A percentile compares a stretch with the other conserved stretches of the same genome.
phyloP scores from a whole-genome alignment of 2,329 filamentous ascomycete genomes.

The Eutypella sp. region DNA sequence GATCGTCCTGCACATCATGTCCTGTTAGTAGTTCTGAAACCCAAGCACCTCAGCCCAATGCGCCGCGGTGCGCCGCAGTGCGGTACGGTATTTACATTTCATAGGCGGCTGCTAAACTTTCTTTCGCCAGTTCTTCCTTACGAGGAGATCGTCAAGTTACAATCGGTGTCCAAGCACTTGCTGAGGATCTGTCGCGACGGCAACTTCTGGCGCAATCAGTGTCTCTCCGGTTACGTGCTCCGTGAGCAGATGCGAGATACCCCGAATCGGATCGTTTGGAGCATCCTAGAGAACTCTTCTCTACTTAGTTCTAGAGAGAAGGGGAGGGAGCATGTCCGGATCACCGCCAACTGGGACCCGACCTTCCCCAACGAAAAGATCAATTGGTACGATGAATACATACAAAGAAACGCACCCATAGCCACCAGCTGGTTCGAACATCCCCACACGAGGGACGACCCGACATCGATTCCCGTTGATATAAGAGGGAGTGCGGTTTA shows the following conservation, averaged over 20 bases:
- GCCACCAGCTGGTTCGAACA: constrained; percentile 71
- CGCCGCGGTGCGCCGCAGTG: no score
- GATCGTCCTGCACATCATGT: constrained; percentile 58
- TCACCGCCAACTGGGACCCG: constrained; percentile 80
- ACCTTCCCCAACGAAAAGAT: constrained; percentile 65
- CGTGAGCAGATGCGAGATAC: constrained; percentile 42
- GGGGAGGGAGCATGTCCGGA: constrained; percentile 42
- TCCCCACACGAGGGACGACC: constrained; percentile 41
- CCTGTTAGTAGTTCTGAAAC: constrained; percentile 41
- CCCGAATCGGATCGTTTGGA: constrained; percentile 22
- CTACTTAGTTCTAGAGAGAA: constrained; percentile 19
- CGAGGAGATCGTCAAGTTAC: constrained; percentile 60
- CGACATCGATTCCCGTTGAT: constrained; percentile 50
- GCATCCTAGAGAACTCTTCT: constrained; percentile 14
- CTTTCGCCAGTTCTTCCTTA: constrained; percentile 44
- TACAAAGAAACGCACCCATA: constrained; percentile 73
- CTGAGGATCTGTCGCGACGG: constrained; percentile 67
- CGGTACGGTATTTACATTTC: no score
- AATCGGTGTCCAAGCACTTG: constrained; percentile 64
- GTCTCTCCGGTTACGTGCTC: constrained; percentile 66
- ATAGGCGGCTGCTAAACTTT: background rate
- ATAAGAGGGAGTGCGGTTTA: constrained; percentile 70
- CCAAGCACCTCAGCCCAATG: constrained; percentile 3
- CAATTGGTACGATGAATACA: constrained; percentile 86
- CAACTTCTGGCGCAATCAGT: constrained; percentile 69